Percentiles rank a stretch among this genome's conserved stretches.
Evolutionary conservation across 768 basidiomycete genomes (phyloP).

Genomic region (Mycena epipterygia): DNA sequence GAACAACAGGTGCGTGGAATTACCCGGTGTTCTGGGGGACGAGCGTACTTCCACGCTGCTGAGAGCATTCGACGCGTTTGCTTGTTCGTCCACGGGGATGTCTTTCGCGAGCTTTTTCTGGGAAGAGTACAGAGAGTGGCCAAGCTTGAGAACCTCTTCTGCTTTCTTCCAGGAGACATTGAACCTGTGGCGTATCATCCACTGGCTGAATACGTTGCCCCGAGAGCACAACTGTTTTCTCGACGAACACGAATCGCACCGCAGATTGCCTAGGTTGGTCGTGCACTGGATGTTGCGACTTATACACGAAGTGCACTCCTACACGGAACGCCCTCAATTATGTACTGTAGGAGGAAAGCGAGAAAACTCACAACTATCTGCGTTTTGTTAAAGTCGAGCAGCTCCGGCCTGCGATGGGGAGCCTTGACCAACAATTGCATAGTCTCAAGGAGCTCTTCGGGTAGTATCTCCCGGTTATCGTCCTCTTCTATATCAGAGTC

Average conservation of each 20-base stretch:
- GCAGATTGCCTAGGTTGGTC: not conserved
- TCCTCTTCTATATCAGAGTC: conserved; percentile 28
- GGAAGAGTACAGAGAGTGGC: not conserved
- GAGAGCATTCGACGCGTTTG: not conserved
- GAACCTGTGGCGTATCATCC: conserved; percentile 20
- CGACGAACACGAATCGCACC: conserved; percentile 1
- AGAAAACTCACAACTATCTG: conserved; percentile 9
- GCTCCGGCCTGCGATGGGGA: not conserved
- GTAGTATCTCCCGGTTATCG: conserved; percentile 3
- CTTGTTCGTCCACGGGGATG: too few relatives aligned
- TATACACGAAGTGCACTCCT: conserved; percentile 7
- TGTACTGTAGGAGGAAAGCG: not conserved
- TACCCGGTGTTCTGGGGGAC: conserved; percentile 21
- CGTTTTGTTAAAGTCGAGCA: conserved; percentile 8
- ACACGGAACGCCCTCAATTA: not conserved
- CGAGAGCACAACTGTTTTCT: not conserved
- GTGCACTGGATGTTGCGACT: conserved; percentile 2
- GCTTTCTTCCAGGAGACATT: conserved; percentile 20
- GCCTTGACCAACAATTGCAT: not conserved
- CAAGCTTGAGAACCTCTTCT: not conserved
- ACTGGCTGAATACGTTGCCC: not conserved
- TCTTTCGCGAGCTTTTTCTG: too few relatives aligned
- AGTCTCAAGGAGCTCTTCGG: not conserved
- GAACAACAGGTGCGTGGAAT: not conserved
- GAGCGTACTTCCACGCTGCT: conserved; percentile 3